A percentile compares a stretch with the other conserved stretches of the same genome.
Conservation (phyloP, 305 asterid species). For the Fraxinus latifolia region DNA sequence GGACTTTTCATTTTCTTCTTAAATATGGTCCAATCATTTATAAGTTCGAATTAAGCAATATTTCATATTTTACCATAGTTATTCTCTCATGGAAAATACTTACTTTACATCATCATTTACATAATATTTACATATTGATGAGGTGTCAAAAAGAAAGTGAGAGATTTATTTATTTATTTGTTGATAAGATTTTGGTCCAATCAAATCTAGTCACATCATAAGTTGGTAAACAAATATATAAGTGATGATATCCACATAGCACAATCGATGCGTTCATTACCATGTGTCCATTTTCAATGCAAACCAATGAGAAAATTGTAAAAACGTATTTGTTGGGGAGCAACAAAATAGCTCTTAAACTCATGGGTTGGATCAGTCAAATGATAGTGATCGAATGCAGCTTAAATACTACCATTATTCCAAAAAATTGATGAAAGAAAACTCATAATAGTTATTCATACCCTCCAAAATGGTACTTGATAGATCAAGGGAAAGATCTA, state of each 20-base stretch:
- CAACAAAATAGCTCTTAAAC: neutral
- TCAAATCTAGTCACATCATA: neutral
- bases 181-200: neutral
- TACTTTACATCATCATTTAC: neutral
- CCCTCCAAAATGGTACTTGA: neutral
- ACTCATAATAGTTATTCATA: neutral
- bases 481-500: neutral
- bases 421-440: too few species aligned
- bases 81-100: neutral
- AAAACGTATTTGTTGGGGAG: neutral
- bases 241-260: neutral
- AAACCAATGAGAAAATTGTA: neutral
- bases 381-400: neutral
- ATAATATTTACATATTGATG: neutral
- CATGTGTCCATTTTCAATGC: neutral
- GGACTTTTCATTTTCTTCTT: neutral
- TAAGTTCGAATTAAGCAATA: neutral
- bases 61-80: neutral
- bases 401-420: neutral
- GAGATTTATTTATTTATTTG: too few species aligned
- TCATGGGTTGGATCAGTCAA: neutral
- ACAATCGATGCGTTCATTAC: neutral
- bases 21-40: neutral
- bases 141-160: neutral
- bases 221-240: neutral